Percentiles rank a stretch among this genome's conserved stretches.
These are phyloP conservation scores for Conoideocrella luteorostrata DNA, from an alignment of 2,329 filamentous ascomycete genomes.

Conservation along the genomic window DNA sequence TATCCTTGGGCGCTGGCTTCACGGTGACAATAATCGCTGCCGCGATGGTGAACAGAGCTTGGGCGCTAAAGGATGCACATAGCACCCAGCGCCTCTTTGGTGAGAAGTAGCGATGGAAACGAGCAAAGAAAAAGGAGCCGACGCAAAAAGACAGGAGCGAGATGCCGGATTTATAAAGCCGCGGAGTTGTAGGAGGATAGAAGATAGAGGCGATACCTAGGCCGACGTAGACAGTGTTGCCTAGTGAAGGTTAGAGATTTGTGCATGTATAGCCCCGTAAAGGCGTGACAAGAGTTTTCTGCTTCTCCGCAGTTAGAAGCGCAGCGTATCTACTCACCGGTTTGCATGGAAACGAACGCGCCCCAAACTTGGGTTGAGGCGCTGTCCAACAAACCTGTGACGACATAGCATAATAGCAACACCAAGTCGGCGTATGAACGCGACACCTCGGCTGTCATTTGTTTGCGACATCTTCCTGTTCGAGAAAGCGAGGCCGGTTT, in stretches of 20 bases:
- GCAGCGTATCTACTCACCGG: conserved; percentile 41
- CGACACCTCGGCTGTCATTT: conserved; percentile 42
- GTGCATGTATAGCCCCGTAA: background rate
- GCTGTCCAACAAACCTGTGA: conserved; percentile 73
- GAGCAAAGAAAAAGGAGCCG: conserved; percentile 65
- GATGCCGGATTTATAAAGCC: conserved; percentile 53
- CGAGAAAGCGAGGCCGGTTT: conserved; percentile 15
- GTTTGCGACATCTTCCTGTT: conserved; percentile 22
- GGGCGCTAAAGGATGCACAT: conserved; percentile 48
- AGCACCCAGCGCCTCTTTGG: conserved; percentile 61
- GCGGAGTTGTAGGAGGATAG: conserved; percentile 19
- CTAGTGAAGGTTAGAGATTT: conserved; percentile 22
- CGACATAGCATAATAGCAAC: conserved; percentile 65
- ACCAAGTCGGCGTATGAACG: conserved; percentile 61
- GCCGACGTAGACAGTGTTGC: conserved; percentile 74
- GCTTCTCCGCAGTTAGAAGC: background rate
- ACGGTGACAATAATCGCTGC: conserved; percentile 50
- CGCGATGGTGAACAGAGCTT: conserved; percentile 41
- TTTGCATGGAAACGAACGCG: conserved; percentile 80
- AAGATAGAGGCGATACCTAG: conserved; percentile 59
- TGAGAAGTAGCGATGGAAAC: conserved; percentile 58
- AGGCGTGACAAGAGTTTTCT: background rate
- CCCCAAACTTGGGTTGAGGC: conserved; percentile 72
- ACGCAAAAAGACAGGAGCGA: conserved; percentile 66
- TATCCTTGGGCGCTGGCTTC: conserved; percentile 28